A percentile compares a stretch with the other conserved stretches of the same genome.
Evolutionary conservation across 306 rosid genomes (phyloP).

Genomic region (Lathyrus aphaca): DNA sequence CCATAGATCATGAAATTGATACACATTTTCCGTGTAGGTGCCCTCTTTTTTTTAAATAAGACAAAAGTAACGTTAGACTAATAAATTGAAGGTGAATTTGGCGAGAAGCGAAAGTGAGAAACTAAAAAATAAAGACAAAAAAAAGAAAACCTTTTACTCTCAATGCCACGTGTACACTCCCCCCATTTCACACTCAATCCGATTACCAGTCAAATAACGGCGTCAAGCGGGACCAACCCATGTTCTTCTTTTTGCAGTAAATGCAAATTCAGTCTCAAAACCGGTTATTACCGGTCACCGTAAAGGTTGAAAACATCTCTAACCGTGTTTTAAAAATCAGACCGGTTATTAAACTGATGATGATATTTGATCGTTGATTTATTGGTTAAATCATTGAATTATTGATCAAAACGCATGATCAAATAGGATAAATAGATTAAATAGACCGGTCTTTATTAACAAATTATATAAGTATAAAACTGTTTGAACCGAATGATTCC

Average conservation of each 20-base stretch:
- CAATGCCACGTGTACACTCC: conserved; percentile 52
- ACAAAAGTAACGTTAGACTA: neutral
- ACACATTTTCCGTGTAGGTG: neutral
- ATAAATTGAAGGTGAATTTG: neutral
- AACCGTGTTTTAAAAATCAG: too few species aligned
- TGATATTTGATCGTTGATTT: too few species aligned
- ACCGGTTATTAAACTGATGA: too few species aligned
- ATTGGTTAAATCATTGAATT: too few species aligned
- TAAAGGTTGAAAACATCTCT: conserved; percentile 64
- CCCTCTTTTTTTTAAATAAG: neutral
- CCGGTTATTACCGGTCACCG: conserved; percentile 63
- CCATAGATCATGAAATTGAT: neutral
- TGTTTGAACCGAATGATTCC: too few species aligned
- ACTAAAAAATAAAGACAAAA: too few species aligned
- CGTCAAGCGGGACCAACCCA: conserved; percentile 58
- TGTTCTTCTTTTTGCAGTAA: conserved; percentile 49
- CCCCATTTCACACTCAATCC: conserved; percentile 51
- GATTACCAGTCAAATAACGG: conserved; percentile 74
- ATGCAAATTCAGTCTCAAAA: conserved; percentile 48
- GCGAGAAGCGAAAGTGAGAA: conserved; percentile 10
- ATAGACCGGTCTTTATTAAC: too few species aligned
- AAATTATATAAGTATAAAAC: too few species aligned
- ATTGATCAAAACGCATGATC: too few species aligned
- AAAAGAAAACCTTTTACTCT: conserved; percentile 16
- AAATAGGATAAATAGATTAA: too few species aligned